A percentile compares a stretch with the other conserved stretches of the same genome.
Conservation (phyloP, 2,329 filamentous ascomycete species). For the Pseudocercospora fuligena region DNA sequence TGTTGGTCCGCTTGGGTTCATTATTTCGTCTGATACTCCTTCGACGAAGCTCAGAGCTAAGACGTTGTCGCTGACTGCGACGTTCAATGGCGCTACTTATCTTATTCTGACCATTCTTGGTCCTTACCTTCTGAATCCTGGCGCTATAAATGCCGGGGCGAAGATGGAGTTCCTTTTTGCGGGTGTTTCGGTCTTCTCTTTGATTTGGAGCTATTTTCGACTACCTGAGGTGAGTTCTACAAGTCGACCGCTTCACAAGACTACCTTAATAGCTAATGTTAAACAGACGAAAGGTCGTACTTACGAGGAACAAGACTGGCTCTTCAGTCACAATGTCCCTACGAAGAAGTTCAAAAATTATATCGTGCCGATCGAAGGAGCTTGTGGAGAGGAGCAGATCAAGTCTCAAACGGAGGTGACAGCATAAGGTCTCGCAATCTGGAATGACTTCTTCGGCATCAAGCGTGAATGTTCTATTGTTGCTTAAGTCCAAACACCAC, state of each 20-base stretch:
- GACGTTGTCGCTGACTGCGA: conserved; percentile 3
- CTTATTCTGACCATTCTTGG: conserved; percentile 3
- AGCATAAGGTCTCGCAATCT: not conserved
- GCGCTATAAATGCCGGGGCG: conserved; percentile 4
- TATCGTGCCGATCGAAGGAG: conserved; percentile 4
- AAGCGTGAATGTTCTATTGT: not conserved
- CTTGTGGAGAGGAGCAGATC: not conserved
- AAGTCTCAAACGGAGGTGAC: not conserved
- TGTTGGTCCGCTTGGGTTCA: not conserved
- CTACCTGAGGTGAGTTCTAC: conserved; percentile 4
- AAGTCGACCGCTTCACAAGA: not conserved
- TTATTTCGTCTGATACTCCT: conserved; percentile 1
- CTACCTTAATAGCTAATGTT: not conserved
- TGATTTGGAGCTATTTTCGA: conserved; percentile 10
- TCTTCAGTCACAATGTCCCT: conserved; percentile 6
- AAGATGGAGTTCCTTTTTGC: conserved; percentile 10
- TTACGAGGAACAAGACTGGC: conserved; percentile 11
- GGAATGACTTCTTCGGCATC: too few species aligned
- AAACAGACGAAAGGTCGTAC: conserved; percentile 3
- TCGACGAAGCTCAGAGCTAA: conserved; percentile 7
- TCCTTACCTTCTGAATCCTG: conserved; percentile 9
- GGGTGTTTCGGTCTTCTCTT: not conserved
- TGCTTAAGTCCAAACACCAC: not conserved
- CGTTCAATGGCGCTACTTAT: conserved; percentile 7
- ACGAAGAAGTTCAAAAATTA: conserved; percentile 9